Evolutionary conservation across 2,329 filamentous ascomycete genomes (phyloP), one percentile per base, ranked within the genome.

Genomic region (Fusarium dlaminii): DNA sequence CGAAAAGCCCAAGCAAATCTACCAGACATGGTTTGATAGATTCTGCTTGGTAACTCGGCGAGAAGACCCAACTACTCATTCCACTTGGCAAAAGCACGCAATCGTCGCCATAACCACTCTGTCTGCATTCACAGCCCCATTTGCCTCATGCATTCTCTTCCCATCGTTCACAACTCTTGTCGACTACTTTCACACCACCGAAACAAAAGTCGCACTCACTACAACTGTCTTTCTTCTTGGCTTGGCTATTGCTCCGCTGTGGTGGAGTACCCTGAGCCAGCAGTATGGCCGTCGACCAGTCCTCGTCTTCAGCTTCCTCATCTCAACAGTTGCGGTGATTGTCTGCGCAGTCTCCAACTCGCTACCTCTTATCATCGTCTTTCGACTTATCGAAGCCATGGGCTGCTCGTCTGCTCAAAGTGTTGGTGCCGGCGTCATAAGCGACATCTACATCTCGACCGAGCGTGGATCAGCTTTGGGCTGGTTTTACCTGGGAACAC

Each of bases 401-500:
- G 58, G 58, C 8, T 62, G 58, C 2, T 62, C 58, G 0, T 62
- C 49, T 1, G 58, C 58, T 13, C 58, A 62, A 7, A 57, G 58
- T 3, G 58, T 61, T 5, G 49, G 58, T 2, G 58, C 58, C 2
- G 65, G 65, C 1, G 62, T 67, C 36, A 67, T 67, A n/a, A 52
- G 65, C 12, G 65, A 67, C 18, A 52, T 67, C 39, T 67, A 66
- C 20, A 52, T 52, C 43, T 52, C 62, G 36, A 67, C 65, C 8
- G 65, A 66, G 32, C 62, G 65, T 29, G 65, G 65, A 29, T 59
- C 62, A 3, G 65, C 62, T 5, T 24, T 68, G 3, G 65, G 65
- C 18, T 68, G 65, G 65, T 68, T 68, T 20, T 68, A 68, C 34
- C 27, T 68, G 11, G 65, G 65, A 20, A 68, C 62, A 13, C 62